These are phyloP conservation scores for Lactifluus piperatus DNA, from an alignment of 768 basidiomycete genomes.

Conservation along the genomic window DNA sequence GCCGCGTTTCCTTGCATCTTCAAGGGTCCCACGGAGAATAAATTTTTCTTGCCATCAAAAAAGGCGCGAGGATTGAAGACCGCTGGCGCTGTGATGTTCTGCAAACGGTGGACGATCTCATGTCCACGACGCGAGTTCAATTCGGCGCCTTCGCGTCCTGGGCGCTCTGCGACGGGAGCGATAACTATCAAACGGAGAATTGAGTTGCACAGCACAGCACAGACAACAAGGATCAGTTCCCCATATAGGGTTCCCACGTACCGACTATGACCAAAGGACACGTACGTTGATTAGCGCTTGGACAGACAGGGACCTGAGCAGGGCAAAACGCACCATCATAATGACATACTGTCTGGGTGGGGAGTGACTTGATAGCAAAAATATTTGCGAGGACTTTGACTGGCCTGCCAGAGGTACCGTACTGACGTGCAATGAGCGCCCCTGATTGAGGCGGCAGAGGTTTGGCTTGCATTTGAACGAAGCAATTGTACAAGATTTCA, in stretches of 20 bases:
- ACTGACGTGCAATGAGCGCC: background rate
- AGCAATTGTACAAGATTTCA: background rate
- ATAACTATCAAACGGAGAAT: background rate
- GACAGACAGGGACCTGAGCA: background rate
- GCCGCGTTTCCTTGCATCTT: conserved; percentile 15
- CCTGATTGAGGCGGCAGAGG: background rate
- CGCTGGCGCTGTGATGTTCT: background rate
- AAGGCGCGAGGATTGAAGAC: conserved; percentile 16
- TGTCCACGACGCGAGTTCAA: conserved; percentile 13
- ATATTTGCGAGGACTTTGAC: conserved; percentile 13
- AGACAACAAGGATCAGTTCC: background rate
- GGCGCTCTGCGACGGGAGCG: background rate
- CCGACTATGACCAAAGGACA: conserved; percentile 5
- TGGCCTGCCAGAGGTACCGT: conserved; percentile 2
- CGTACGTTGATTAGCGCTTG: background rate
- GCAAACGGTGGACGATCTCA: conserved; percentile 12
- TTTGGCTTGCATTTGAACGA: background rate
- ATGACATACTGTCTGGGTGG: conserved; percentile 9
- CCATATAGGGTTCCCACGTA: background rate
- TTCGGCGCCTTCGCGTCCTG: conserved; percentile 4
- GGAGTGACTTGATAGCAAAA: conserved; percentile 11
- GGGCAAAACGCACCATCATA: conserved; percentile 9
- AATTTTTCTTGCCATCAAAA: conserved; percentile 17
- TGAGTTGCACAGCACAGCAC: background rate
- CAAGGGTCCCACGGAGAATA: conserved; percentile 11